Evolutionary conservation across 345 rosid genomes (phyloP).

Genomic region (Citrus maxima): DNA sequence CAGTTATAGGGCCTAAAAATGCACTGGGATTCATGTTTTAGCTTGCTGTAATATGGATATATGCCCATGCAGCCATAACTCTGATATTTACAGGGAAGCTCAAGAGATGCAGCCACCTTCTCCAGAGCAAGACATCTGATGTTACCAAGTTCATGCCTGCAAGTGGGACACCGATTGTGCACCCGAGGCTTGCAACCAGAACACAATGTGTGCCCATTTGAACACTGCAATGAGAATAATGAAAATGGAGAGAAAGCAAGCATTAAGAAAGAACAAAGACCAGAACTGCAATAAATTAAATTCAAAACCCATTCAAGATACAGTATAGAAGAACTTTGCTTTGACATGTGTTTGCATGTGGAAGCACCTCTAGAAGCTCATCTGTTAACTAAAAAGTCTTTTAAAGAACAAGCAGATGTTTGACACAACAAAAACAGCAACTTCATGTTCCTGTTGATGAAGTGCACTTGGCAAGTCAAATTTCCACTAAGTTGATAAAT

Average conservation of each 20-base stretch:
- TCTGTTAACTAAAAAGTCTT: background rate
- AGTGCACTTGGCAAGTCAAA: background rate
- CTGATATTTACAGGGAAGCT: slow-evolving; percentile 82
- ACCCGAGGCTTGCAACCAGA: slow-evolving; percentile 83
- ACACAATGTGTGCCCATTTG: slow-evolving; percentile 79
- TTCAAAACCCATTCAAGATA: background rate
- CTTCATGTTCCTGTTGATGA: background rate
- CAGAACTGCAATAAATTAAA: background rate
- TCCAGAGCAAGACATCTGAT: slow-evolving; percentile 85
- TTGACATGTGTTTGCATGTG: background rate
- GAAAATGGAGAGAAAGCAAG: slow-evolving; percentile 2
- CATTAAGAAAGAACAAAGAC: background rate
- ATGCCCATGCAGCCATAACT: slow-evolving; percentile 68
- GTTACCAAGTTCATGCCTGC: slow-evolving; percentile 85
- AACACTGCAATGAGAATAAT: slow-evolving; percentile 46
- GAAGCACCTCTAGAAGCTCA: background rate
- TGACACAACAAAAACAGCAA: background rate
- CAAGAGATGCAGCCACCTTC: slow-evolving; percentile 83
- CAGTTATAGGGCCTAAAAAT: slow-evolving; percentile 66
- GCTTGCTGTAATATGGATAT: slow-evolving; percentile 84
- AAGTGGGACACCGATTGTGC: slow-evolving; percentile 81
- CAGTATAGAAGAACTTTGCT: background rate
- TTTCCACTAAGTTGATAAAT: background rate
- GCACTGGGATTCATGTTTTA: slow-evolving; percentile 73
- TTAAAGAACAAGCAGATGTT: background rate